Evolutionary conservation across 495 filamentous ascomycete genomes (phyloP).

Genomic region (Pyronema domesticum): DNA sequence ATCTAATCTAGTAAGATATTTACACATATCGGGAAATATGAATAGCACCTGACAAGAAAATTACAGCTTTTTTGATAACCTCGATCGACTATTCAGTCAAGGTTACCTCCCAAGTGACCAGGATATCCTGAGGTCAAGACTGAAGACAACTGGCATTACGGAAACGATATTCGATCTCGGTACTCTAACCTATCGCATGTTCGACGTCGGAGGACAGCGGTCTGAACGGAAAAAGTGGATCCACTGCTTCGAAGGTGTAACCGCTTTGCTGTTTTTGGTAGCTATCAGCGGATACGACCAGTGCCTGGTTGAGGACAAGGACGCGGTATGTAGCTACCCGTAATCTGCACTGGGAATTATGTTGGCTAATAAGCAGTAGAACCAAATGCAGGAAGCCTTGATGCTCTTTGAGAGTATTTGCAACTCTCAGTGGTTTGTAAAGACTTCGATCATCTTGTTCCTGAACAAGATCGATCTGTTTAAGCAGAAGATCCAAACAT

Average conservation of each 20-base stretch:
- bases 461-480: slow-evolving; percentile 99
- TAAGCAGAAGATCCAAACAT: slow-evolving; percentile 64
- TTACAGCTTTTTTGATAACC: slow-evolving; percentile 69
- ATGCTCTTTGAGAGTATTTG: slow-evolving; percentile 97
- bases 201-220: slow-evolving; percentile 91
- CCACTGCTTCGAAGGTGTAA: slow-evolving; percentile 96
- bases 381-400: slow-evolving; percentile 98
- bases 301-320: slow-evolving; percentile 91
- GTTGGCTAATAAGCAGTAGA: slow-evolving; percentile 35
- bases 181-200: slow-evolving; percentile 93
- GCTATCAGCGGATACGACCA: slow-evolving; percentile 96
- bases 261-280: slow-evolving; percentile 81
- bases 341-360: neutral
- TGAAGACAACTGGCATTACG: slow-evolving; percentile 91
- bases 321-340: slow-evolving; percentile 52
- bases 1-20: slow-evolving; percentile 64
- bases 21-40: slow-evolving; percentile 1
- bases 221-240: slow-evolving; percentile 99
- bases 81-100: slow-evolving; percentile 72
- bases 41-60: slow-evolving; percentile 14
- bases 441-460: slow-evolving; percentile 90
- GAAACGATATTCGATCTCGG: slow-evolving; percentile 93
- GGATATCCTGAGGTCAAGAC: slow-evolving; percentile 78
- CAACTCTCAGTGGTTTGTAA: slow-evolving; percentile 94
- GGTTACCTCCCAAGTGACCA: slow-evolving; percentile 92